These are phyloP conservation scores for Xerocomus amazonicus DNA, from an alignment of 1,284 basidiomycete species.

Conservation along the genomic window DNA sequence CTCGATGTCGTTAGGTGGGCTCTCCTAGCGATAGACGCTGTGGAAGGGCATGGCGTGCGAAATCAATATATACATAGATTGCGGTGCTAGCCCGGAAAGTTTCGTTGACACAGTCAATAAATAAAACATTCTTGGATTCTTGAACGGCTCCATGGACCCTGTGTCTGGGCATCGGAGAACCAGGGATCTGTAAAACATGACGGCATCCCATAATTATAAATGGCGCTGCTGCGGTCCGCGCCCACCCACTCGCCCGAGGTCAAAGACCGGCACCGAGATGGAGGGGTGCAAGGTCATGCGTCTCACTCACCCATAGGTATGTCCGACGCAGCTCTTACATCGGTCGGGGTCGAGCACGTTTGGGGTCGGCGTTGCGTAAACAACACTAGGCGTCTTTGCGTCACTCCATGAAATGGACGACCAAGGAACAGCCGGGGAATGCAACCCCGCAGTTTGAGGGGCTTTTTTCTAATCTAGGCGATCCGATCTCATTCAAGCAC, in stretches of 20 bases:
- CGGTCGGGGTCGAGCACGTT: slow-evolving; percentile 9
- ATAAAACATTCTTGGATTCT: slow-evolving; percentile 9
- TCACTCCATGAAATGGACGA: slow-evolving; percentile 17
- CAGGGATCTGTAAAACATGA: slow-evolving; percentile 15
- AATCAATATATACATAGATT: slow-evolving; percentile 12
- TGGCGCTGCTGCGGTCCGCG: slow-evolving; percentile 17
- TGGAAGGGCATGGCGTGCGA: slow-evolving; percentile 13
- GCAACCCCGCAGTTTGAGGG: slow-evolving; percentile 33
- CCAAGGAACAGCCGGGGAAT: slow-evolving; percentile 15
- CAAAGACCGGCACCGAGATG: slow-evolving; percentile 28
- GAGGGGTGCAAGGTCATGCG: background rate
- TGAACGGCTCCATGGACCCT: slow-evolving; percentile 4
- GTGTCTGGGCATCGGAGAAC: slow-evolving; percentile 10
- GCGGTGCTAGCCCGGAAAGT: slow-evolving; percentile 8
- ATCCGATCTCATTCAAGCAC: slow-evolving; percentile 14
- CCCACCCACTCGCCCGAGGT: slow-evolving; percentile 10
- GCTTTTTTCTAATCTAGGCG: slow-evolving; percentile 14
- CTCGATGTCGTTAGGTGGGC: slow-evolving; percentile 13
- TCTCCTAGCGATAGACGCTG: slow-evolving; percentile 16
- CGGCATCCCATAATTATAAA: slow-evolving; percentile 9
- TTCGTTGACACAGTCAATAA: slow-evolving; percentile 10
- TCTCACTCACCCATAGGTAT: background rate
- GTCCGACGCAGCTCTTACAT: slow-evolving; percentile 6
- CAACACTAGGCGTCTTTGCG: slow-evolving; percentile 10
- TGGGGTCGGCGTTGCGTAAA: slow-evolving; percentile 19